A percentile compares a stretch with the other conserved stretches of the same genome.
Conservation (phyloP, 371 early-diverging fungal genomes). For the Thermomucor indicae-seudaticae region DNA sequence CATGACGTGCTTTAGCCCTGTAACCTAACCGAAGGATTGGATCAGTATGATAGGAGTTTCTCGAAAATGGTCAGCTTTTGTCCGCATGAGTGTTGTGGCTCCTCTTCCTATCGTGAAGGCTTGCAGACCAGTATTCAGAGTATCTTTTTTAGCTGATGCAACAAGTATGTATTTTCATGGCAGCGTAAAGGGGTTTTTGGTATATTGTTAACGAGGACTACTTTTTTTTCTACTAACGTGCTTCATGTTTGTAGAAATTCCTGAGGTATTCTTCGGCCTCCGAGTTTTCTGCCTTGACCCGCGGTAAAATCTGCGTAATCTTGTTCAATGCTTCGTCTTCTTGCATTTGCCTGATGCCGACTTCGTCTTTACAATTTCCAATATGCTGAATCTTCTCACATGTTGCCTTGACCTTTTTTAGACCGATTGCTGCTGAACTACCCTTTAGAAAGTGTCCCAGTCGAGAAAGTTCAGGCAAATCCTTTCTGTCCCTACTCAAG, state of each 20-base stretch:
- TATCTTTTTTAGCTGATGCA: not conserved
- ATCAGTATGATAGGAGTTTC: not conserved
- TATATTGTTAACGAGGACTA: not conserved
- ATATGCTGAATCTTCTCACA: constrained; percentile 87
- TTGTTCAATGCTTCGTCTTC: constrained; percentile 61
- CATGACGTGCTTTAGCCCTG: no score
- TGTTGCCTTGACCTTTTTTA: constrained; percentile 74
- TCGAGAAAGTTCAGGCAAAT: constrained; percentile 68
- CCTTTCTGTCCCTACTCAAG: constrained; percentile 58
- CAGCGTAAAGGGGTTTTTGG: not conserved
- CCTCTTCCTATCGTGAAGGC: no score
- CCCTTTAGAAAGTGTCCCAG: constrained; percentile 93
- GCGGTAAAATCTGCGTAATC: constrained; percentile 56
- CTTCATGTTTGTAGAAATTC: constrained; percentile 64
- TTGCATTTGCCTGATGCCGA: constrained; percentile 45
- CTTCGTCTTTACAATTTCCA: constrained; percentile 73
- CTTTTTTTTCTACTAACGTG: constrained; percentile 17
- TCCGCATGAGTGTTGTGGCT: not conserved
- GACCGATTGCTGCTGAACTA: constrained; percentile 84
- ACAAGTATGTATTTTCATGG: not conserved
- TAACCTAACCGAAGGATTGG: no score
- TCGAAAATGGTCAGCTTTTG: not conserved
- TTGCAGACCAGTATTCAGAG: not conserved
- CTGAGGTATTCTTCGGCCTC: constrained; percentile 74
- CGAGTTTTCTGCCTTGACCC: constrained; percentile 66